Conservation (phyloP, 371 early-diverging fungal genomes). For the Modicella reniformis region DNA sequence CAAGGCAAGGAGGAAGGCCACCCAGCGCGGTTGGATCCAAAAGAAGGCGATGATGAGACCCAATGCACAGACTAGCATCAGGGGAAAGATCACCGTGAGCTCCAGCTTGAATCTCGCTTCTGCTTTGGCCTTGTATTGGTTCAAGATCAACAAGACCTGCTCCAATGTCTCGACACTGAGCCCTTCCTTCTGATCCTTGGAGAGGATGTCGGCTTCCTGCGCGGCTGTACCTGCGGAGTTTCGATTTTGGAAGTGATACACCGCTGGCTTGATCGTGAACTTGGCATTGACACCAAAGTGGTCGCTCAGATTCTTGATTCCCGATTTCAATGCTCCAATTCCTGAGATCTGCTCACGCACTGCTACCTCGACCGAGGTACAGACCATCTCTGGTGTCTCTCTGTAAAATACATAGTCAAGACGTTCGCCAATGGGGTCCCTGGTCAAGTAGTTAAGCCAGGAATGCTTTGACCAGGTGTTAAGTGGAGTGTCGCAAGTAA, state of each 20-base stretch:
- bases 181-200: background rate
- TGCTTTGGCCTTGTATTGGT: slow-evolving; percentile 5
- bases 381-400: slow-evolving; percentile 55
- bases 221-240: background rate
- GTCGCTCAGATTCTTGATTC: slow-evolving; percentile 60
- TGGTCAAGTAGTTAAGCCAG: slow-evolving; percentile 32
- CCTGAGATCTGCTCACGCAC: slow-evolving; percentile 58
- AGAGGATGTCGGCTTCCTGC: background rate
- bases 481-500: slow-evolving; percentile 68
- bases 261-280: slow-evolving; percentile 39
- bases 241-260: background rate
- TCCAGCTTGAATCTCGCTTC: background rate
- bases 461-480: slow-evolving; percentile 62
- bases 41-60: slow-evolving; percentile 7
- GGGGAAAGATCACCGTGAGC: slow-evolving; percentile 3
- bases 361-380: slow-evolving; percentile 56
- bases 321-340: background rate
- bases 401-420: slow-evolving; percentile 70
- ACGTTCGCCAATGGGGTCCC: slow-evolving; percentile 59
- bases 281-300: slow-evolving; percentile 67
- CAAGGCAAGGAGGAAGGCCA: background rate
- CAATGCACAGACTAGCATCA: slow-evolving; percentile 3
- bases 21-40: slow-evolving; percentile 25
- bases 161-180: slow-evolving; percentile 10
- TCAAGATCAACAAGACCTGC: slow-evolving; percentile 6